These are phyloP conservation scores for Geotrichum siamense DNA, from an alignment of 1,139 yeast species.

Conservation along the genomic window DNA sequence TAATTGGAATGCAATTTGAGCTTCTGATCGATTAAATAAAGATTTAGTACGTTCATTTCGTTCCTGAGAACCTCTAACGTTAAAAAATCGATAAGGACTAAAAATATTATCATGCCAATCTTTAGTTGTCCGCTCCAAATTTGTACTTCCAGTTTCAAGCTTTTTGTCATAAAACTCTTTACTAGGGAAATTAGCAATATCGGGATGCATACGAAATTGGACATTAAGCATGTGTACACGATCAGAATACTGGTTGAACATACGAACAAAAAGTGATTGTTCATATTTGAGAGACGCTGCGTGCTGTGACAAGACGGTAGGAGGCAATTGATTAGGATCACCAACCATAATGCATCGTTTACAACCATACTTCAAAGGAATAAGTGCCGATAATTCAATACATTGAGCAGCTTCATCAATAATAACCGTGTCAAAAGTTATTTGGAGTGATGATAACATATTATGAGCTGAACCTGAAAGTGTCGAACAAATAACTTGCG, in stretches of 20 bases:
- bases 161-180: conserved; percentile 67
- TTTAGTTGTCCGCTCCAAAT: conserved; percentile 42
- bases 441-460: conserved; percentile 62
- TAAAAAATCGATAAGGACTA: conserved; percentile 74
- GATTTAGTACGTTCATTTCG: conserved; percentile 30
- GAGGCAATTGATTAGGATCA: conserved; percentile 97
- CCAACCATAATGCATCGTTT: conserved; percentile 94
- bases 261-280: conserved; percentile 88
- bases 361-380: conserved; percentile 91
- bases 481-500: conserved; percentile 87
- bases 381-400: conserved; percentile 85
- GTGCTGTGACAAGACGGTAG: conserved; percentile 89
- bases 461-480: conserved; percentile 94
- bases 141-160: conserved; percentile 63
- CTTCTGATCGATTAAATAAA: conserved; percentile 16
- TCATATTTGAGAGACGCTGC: conserved; percentile 79
- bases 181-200: conserved; percentile 81
- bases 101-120: conserved; percentile 66
- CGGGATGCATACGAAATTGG: conserved; percentile 99
- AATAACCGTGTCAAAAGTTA: conserved; percentile 85
- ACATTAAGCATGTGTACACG: conserved; percentile 73
- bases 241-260: conserved; percentile 63
- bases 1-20: conserved; percentile 39
- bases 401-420: conserved; percentile 98
- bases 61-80: conserved; percentile 58